Base-by-base conservation (phyloP, 2,329 filamentous ascomycete species). In the Penicillium sp. region DNA sequence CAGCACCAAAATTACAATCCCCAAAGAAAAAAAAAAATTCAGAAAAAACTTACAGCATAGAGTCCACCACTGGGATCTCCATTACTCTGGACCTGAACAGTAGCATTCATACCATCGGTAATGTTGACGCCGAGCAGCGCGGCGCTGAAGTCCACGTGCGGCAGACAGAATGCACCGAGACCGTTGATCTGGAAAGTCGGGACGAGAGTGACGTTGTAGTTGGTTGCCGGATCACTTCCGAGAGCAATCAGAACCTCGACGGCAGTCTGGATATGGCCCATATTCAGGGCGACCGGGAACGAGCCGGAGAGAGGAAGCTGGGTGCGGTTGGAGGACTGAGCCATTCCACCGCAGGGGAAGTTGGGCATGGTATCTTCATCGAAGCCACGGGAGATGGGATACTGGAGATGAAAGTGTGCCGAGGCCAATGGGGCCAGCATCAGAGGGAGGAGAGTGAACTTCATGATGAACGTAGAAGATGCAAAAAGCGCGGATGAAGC, bases 171-270 rank as follows among this genome's bases (percentile, higher is more conserved):
- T 43, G 79, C 77, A 43, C 87, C 85, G 16, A 81, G 71, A 65
- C 87, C 70, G 73, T 84, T 65, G 70, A 82, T 75, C 77, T 85
- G 71, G 76, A 83, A 73, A 76, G 82, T 72, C 3, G 82, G 82
- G 2, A 84, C 81, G 26, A 90, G 77, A 31, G 85, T 82, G 70
- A 86, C 79, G 77, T 87, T 90, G 79, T 86, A 91, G 70, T 83
- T 84, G 63, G 77, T 79, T 42, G 75, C 76, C 1, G 78, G 77
- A 49, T 81, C 69, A 47, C 74, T 74, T 34, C 81, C 81, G 15
- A 84, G 65, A 26, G 76, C 78, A 45, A 85, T 65, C 33, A 82
- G 76, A 33, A 84, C 74, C 52, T 79, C 76, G n/a, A 83, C 61
- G 42, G 78, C 78, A 28, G 78, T 74, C 56, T 77, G 74, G 12